phyloP scores from a whole-genome alignment of 441 rosid species.

The Syzygium syzygioides region DNA sequence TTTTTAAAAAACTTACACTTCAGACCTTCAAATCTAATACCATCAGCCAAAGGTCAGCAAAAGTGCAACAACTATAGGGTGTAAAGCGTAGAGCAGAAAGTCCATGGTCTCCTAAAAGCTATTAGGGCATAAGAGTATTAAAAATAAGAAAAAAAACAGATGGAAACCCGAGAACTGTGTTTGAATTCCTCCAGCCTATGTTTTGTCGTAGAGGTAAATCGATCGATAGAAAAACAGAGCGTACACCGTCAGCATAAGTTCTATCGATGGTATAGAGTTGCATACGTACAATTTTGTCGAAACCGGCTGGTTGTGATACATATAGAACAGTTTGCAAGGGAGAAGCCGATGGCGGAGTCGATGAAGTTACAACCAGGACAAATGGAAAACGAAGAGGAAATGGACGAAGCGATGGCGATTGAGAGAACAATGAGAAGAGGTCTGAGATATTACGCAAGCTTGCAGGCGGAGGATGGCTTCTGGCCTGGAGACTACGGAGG shows the following conservation, averaged over 20 bases:
- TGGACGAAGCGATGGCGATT: not conserved
- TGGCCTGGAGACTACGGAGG: conserved; percentile 62
- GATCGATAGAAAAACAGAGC: not conserved
- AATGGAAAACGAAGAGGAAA: not conserved
- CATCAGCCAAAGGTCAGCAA: not conserved
- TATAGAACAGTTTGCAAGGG: not conserved
- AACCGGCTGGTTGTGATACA: not conserved
- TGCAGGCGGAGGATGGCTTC: conserved; percentile 44
- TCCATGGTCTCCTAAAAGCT: not conserved
- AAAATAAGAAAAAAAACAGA: not conserved
- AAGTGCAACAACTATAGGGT: not conserved
- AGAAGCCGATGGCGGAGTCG: not conserved
- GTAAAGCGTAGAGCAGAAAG: not conserved
- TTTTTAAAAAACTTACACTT: not conserved
- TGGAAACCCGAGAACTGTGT: not conserved
- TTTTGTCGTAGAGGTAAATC: not conserved
- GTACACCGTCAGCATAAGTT: not conserved
- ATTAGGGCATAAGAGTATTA: not conserved
- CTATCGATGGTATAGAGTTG: not conserved
- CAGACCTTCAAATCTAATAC: not conserved
- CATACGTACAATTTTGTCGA: not conserved
- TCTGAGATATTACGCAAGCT: conserved; percentile 32
- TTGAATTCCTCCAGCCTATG: not conserved
- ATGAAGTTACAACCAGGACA: not conserved
- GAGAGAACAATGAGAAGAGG: not conserved